Evolutionary conservation across 768 basidiomycete species (phyloP).

Genomic region (Scleroderma citrinum): DNA sequence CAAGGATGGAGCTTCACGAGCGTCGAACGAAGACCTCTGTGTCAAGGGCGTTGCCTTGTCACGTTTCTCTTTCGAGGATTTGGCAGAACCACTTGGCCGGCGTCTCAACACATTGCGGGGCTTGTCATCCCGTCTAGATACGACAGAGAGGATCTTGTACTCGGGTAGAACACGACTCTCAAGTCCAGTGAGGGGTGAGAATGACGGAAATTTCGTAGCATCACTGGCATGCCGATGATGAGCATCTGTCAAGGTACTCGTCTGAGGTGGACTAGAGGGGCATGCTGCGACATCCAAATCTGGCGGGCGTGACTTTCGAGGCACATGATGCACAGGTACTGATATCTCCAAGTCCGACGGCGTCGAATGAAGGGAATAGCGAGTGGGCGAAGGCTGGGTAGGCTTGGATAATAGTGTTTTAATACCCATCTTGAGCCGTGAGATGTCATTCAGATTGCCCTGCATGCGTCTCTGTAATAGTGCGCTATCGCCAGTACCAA

Average conservation of each 20-base stretch:
- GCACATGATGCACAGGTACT: constrained; percentile 2
- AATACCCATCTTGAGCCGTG: constrained; percentile 23
- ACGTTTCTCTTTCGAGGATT: constrained; percentile 9
- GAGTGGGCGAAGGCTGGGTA: constrained; percentile 16
- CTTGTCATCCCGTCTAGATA: constrained; percentile 12
- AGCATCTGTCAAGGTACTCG: constrained; percentile 4
- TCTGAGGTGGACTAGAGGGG: constrained; percentile 2
- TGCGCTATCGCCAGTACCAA: not conserved
- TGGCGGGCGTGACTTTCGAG: constrained; percentile 18
- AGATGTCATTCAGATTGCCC: constrained; percentile 3
- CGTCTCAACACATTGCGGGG: constrained; percentile 29
- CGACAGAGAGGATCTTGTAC: constrained; percentile 1
- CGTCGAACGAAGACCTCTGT: constrained; percentile 2
- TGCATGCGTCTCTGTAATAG: constrained; percentile 5
- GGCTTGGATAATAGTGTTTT: constrained; percentile 34
- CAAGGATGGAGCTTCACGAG: not conserved
- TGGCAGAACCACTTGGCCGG: constrained; percentile 23
- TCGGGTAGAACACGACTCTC: constrained; percentile 7
- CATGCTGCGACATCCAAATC: constrained; percentile 17
- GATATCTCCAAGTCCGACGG: constrained; percentile 13
- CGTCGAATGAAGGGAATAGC: constrained; percentile 16
- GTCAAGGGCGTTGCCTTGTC: constrained; percentile 2
- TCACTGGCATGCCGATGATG: constrained; percentile 20
- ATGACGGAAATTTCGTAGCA: constrained; percentile 3
- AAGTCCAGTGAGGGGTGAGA: constrained; percentile 6